These are phyloP conservation scores for Echinochloa phyllopogon DNA, from an alignment of 176 grass and related monocot genomes.

Conservation along the genomic window DNA sequence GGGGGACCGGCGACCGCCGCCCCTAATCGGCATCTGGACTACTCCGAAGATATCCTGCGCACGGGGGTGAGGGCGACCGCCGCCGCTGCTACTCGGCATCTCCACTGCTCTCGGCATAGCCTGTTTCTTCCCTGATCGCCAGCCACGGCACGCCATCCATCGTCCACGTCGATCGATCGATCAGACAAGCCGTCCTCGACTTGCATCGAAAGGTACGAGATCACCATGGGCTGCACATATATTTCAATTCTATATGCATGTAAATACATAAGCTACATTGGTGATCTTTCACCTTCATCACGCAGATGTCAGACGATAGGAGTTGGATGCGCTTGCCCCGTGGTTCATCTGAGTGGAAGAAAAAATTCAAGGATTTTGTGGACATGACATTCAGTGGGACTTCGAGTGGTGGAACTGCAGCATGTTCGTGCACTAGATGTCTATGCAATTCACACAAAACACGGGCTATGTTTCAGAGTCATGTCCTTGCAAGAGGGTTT, in stretches of 20 bases:
- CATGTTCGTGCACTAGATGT: too few species aligned
- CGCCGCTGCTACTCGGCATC: too few species aligned
- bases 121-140: too few species aligned
- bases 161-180: too few species aligned
- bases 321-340: slow-evolving; percentile 6
- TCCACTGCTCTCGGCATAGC: too few species aligned
- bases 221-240: neutral
- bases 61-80: too few species aligned
- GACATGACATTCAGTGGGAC: neutral
- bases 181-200: too few species aligned
- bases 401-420: neutral
- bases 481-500: neutral
- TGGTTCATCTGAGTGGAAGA: neutral
- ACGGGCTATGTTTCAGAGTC: neutral
- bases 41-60: too few species aligned
- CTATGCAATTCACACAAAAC: neutral
- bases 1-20: too few species aligned
- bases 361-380: neutral
- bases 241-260: neutral
- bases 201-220: neutral
- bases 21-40: too few species aligned
- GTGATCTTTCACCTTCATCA: neutral
- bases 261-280: neutral
- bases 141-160: too few species aligned
- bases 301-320: neutral